Base-by-base conservation (phyloP, 1,139 yeast genomes). In the Keqinozyma sinolaborantium region DNA sequence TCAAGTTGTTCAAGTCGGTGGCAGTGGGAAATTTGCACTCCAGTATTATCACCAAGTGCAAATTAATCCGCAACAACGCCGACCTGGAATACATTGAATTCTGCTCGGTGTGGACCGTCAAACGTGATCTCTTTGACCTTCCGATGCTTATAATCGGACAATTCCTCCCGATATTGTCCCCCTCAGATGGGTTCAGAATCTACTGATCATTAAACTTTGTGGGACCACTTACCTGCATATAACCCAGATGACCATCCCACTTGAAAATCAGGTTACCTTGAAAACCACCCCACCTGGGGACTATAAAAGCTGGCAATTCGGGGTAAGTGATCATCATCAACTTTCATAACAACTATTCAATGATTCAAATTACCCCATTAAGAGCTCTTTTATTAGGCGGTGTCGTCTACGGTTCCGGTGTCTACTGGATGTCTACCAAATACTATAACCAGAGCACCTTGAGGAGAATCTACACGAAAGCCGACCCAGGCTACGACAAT, bases 121-220 rank as follows among this genome's bases (percentile, higher is more conserved):
- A 86, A 47, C 66, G 95, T 43, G 97, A 90, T 57, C 78, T 85
- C 31, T 90, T 88, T 59, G 95, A 88, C 49, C 79, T 88, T 33
- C 97, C 97, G 35, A 74, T 60, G 77, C 59, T 58, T 50, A 69
- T 63, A 30, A 61, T 65, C 30, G 72, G 68, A 4, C 77, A 57
- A 46, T 73, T 62, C 43, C 58, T 59, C 33, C 77, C 76, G 18
- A 45, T 75, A 39, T 49, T 69, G 51, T 30, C 45, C 5, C 74
- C 58, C 42, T 63, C 55, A 36, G 75, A 59, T 34, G 64, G 55
- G 25, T 58, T 60, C 8, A 40, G 69, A 29, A 56, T 51, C 52
- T 63, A 63, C 38, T 64, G 35, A 42, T 13, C 10, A 7, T 18
- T 18, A n/a, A n/a, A n/a, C n/a, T n/a, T n/a, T n/a, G n/a, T n/a